Percentiles rank a stretch among this genome's conserved stretches.
These are phyloP conservation scores for Penicillium paradoxum DNA, from an alignment of 495 filamentous ascomycete genomes.

Conservation along the genomic window DNA sequence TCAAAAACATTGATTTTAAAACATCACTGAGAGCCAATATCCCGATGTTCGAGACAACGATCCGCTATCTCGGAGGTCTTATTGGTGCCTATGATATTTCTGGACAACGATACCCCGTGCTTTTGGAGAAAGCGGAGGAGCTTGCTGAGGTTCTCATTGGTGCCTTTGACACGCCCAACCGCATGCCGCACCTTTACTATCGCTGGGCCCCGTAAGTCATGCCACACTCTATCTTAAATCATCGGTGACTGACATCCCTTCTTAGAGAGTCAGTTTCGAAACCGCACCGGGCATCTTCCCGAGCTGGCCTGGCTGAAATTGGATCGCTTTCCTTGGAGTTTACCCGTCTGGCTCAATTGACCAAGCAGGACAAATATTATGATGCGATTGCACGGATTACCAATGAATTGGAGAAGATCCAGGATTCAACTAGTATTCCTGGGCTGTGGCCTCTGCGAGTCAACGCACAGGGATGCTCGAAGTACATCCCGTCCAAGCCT, in stretches of 20 bases:
- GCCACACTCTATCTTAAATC: background rate
- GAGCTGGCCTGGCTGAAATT: conserved; percentile 73
- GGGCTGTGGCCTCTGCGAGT: conserved; percentile 80
- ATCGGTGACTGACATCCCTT: conserved; percentile 8
- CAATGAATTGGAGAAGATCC: conserved; percentile 74
- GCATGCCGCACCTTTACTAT: conserved; percentile 88
- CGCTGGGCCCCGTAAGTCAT: conserved; percentile 67
- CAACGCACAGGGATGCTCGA: conserved; percentile 70
- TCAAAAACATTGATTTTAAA: conserved; percentile 85
- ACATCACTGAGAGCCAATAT: conserved; percentile 61
- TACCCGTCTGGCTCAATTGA: conserved; percentile 87
- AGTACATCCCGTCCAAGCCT: conserved; percentile 24
- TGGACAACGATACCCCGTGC: conserved; percentile 58
- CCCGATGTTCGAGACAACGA: conserved; percentile 81
- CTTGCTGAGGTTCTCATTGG: conserved; percentile 85
- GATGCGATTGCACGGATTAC: conserved; percentile 93
- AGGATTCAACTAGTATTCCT: conserved; percentile 66
- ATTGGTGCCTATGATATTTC: conserved; percentile 78
- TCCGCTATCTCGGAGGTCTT: conserved; percentile 80
- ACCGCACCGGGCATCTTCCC: conserved; percentile 58
- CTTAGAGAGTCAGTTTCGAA: conserved; percentile 52
- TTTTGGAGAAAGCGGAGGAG: conserved; percentile 84
- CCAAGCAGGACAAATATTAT: conserved; percentile 82
- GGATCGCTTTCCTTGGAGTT: conserved; percentile 93
- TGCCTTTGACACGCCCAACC: conserved; percentile 93